A percentile compares a stretch with the other conserved stretches of the same genome.
Evolutionary conservation across 2,329 filamentous ascomycete genomes (phyloP).

Genomic region (Cladosporium phlei): DNA sequence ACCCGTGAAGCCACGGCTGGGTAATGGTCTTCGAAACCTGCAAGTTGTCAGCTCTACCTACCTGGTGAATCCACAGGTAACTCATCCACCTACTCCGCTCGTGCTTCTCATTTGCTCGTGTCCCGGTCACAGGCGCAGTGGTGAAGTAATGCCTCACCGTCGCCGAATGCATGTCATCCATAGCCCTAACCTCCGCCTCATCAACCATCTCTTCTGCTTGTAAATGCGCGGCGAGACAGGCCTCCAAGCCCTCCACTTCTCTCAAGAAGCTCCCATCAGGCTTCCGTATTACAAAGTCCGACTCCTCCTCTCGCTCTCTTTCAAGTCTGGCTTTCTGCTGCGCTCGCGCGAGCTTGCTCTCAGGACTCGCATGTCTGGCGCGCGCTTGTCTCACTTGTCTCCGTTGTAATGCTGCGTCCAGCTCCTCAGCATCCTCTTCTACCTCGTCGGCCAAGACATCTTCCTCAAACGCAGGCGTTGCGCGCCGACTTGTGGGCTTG

Average conservation of each 20-base stretch:
- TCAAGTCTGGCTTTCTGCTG: slow-evolving; percentile 4
- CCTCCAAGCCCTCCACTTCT: not conserved
- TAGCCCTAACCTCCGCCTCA: slow-evolving; percentile 4
- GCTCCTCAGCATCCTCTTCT: slow-evolving; percentile 4
- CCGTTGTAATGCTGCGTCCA: not conserved
- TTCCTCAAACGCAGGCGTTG: slow-evolving; percentile 6
- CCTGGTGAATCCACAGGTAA: not conserved
- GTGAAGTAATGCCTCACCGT: slow-evolving; percentile 6
- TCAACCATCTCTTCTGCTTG: slow-evolving; percentile 10
- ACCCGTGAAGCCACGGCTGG: not conserved
- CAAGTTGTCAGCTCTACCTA: not conserved
- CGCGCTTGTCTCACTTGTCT: slow-evolving; percentile 1
- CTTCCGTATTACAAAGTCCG: slow-evolving; percentile 10
- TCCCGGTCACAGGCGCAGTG: not conserved
- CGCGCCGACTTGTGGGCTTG: slow-evolving; percentile 7
- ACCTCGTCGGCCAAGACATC: slow-evolving; percentile 9
- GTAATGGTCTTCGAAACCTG: slow-evolving; percentile 8
- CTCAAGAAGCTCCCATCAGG: slow-evolving; percentile 1
- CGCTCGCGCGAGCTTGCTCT: slow-evolving; percentile 6
- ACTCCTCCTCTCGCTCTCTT: slow-evolving; percentile 3
- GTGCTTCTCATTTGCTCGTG: slow-evolving; percentile 6
- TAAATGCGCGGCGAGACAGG: slow-evolving; percentile 1
- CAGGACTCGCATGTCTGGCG: not conserved
- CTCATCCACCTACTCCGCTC: slow-evolving; percentile 5
- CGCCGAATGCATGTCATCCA: slow-evolving; percentile 1